Percentiles rank a stretch among this genome's conserved stretches.
Conservation (phyloP, 2,329 filamentous ascomycete genomes). For the Parasarocladium wereldwijsianum region DNA sequence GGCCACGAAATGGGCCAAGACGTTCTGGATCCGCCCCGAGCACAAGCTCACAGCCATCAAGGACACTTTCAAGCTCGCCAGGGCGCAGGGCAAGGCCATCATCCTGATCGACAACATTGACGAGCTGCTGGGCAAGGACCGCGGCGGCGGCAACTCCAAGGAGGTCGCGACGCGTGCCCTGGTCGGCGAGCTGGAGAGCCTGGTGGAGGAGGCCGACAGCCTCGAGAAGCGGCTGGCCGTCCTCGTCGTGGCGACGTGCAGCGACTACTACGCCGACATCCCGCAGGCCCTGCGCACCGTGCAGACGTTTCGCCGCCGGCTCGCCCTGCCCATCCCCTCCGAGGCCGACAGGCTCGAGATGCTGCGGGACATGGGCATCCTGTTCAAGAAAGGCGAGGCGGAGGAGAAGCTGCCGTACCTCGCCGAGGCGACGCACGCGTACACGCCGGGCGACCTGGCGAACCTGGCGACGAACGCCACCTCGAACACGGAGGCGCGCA, state of each 20-base stretch:
- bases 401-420: slow-evolving; percentile 43
- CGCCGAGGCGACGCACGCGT: slow-evolving; percentile 71
- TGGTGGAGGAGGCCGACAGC: slow-evolving; percentile 25
- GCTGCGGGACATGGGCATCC: slow-evolving; percentile 41
- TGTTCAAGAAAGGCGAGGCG: slow-evolving; percentile 29
- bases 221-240: slow-evolving; percentile 36
- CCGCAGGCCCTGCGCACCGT: slow-evolving; percentile 51
- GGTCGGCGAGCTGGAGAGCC: slow-evolving; percentile 38
- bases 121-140: slow-evolving; percentile 47
- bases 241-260: slow-evolving; percentile 59
- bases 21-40: slow-evolving; percentile 43
- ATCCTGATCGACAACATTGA: slow-evolving; percentile 70
- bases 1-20: slow-evolving; percentile 53
- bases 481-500: no score
- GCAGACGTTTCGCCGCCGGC: slow-evolving; percentile 49
- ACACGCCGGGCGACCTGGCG: slow-evolving; percentile 65
- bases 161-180: slow-evolving; percentile 34
- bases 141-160: slow-evolving; percentile 32
- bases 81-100: slow-evolving; percentile 56
- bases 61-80: slow-evolving; percentile 55
- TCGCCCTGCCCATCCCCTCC: slow-evolving; percentile 68
- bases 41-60: slow-evolving; percentile 46
- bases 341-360: slow-evolving; percentile 58
- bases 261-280: slow-evolving; percentile 57
- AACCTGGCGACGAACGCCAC: slow-evolving; percentile 35